Evolutionary conservation across 345 rosid species (phyloP).

Genomic region (Eucalyptus regnans): DNA sequence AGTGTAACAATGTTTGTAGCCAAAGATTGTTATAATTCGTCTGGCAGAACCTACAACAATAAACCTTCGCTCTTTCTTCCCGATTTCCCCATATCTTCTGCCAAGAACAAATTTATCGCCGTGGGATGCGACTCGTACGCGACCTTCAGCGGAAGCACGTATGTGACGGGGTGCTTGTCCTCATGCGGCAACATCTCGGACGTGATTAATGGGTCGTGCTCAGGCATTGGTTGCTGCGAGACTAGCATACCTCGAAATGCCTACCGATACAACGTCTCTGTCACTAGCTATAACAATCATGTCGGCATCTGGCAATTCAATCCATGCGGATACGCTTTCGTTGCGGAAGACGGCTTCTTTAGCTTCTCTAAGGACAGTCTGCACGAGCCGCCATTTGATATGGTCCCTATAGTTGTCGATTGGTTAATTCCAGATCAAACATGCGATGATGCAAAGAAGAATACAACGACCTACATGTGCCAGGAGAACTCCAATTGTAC

Average conservation of each 20-base stretch:
- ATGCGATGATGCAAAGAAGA: not conserved
- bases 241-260: not conserved
- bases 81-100: not conserved
- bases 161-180: not conserved
- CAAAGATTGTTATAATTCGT: no score
- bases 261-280: not conserved
- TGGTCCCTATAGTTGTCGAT: constrained; percentile 6
- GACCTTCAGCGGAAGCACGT: not conserved
- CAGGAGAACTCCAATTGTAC: constrained; percentile 1
- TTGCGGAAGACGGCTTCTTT: not conserved
- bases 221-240: constrained; percentile 9
- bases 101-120: not conserved
- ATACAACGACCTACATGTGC: not conserved
- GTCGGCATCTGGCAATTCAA: not conserved
- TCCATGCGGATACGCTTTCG: constrained; percentile 10
- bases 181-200: not conserved
- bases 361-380: not conserved
- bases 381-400: rapidly evolving
- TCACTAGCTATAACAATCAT: not conserved
- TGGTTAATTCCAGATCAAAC: constrained; percentile 7
- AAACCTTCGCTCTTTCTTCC: rapidly evolving
- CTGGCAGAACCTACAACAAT: no score
- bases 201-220: not conserved
- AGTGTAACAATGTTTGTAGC: rapidly evolving
- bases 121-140: not conserved